These are phyloP conservation scores for Apocynum venetum DNA, from an alignment of 257 asterid species.

Conservation along the genomic window DNA sequence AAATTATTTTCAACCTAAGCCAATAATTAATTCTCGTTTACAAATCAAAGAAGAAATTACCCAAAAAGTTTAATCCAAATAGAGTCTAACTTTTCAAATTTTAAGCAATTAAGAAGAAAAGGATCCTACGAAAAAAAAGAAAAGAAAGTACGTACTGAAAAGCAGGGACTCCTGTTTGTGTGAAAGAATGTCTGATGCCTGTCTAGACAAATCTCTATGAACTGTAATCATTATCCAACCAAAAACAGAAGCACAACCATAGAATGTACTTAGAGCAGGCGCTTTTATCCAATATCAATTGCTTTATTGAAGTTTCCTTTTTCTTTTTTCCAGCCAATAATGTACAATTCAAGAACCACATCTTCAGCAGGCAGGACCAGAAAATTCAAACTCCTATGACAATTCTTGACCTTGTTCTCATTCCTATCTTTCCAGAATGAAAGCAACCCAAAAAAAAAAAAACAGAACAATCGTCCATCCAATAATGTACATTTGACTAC, in stretches of 20 bases:
- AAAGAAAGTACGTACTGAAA: too few species aligned
- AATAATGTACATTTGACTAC: constrained; percentile 38
- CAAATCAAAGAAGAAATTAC: too few species aligned
- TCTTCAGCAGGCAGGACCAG: background rate
- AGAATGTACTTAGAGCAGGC: background rate
- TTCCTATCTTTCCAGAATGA: constrained; percentile 8
- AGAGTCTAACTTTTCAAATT: too few species aligned
- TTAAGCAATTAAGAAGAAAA: too few species aligned
- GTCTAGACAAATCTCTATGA: background rate
- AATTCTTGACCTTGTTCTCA: background rate
- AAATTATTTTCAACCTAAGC: too few species aligned
- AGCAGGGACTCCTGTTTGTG: background rate
- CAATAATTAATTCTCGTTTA: too few species aligned
- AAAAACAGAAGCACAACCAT: background rate
- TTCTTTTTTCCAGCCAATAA: background rate
- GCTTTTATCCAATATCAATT: background rate
- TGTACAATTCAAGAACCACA: background rate
- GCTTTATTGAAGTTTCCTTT: background rate
- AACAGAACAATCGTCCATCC: constrained; percentile 18
- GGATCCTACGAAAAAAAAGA: too few species aligned
- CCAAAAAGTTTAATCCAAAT: too few species aligned
- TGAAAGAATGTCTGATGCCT: background rate
- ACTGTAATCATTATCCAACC: background rate
- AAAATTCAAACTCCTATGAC: background rate
- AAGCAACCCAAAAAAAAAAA: constrained; percentile 2